These are phyloP conservation scores for Cordyceps farinosa DNA, from an alignment of 2,329 filamentous ascomycete genomes.

Conservation along the genomic window DNA sequence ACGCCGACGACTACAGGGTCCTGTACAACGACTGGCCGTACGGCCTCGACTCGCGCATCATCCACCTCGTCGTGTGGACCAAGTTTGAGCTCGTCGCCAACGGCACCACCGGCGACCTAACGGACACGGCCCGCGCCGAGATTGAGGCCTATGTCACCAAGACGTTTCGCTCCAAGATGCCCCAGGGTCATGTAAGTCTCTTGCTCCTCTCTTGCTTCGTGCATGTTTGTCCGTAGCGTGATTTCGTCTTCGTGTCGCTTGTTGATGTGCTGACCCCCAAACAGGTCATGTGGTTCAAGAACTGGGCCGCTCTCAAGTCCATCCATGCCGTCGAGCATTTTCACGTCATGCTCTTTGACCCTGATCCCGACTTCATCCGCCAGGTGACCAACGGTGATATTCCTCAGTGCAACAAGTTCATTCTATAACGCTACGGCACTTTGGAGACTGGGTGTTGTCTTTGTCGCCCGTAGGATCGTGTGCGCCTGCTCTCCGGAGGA, in stretches of 20 bases:
- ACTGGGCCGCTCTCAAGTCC: conserved; percentile 82
- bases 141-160: conserved; percentile 68
- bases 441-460: neutral
- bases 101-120: conserved; percentile 61
- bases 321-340: conserved; percentile 89
- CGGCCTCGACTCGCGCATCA: conserved; percentile 71
- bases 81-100: conserved; percentile 80
- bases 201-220: neutral
- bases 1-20: conserved; percentile 62
- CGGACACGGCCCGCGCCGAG: conserved; percentile 54
- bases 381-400: conserved; percentile 72
- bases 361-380: conserved; percentile 65
- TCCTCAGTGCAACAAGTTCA: conserved; percentile 52
- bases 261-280: conserved; percentile 11
- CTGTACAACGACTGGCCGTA: conserved; percentile 95
- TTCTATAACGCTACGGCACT: conserved; percentile 15
- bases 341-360: conserved; percentile 84
- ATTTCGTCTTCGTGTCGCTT: too few species aligned
- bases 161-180: conserved; percentile 58
- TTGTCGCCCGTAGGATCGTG: neutral
- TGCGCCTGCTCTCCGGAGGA: neutral
- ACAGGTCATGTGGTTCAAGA: conserved; percentile 52
- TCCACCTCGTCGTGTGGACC: conserved; percentile 89
- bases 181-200: conserved; percentile 49
- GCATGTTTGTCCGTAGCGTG: neutral